Evolutionary conservation across 2,329 filamentous ascomycete genomes (phyloP).

Genomic region (Claviceps quebecensis): DNA sequence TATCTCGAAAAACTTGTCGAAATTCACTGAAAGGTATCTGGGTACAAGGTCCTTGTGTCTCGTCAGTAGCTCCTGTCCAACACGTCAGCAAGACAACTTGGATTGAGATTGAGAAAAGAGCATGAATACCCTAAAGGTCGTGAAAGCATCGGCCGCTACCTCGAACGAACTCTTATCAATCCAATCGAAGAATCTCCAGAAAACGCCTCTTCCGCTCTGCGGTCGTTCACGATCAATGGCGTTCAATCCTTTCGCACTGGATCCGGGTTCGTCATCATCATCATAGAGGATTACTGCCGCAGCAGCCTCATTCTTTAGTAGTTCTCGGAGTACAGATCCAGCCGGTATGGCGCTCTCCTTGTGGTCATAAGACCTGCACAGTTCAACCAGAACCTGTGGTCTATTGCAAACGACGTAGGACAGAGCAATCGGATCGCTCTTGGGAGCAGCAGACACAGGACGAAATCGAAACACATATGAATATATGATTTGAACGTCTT

Average conservation of each 20-base stretch:
- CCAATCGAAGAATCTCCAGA: constrained; percentile 96
- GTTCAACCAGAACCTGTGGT: constrained; percentile 72
- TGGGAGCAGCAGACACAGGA: constrained; percentile 49
- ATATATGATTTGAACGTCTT: constrained; percentile 91
- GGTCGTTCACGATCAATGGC: constrained; percentile 63
- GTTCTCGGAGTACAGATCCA: constrained; percentile 76
- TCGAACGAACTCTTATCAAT: constrained; percentile 95
- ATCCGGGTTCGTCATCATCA: constrained; percentile 58
- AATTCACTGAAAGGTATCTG: constrained; percentile 77
- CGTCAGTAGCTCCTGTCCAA: constrained; percentile 70
- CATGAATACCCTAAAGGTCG: constrained; percentile 69
- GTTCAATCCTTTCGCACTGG: constrained; percentile 59
- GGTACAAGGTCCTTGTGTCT: constrained; percentile 87
- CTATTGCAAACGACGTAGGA: constrained; percentile 78
- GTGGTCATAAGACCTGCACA: constrained; percentile 81
- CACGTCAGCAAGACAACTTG: not conserved
- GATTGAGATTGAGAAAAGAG: not conserved
- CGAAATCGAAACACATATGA: constrained; percentile 89
- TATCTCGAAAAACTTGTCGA: constrained; percentile 79
- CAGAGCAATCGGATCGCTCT: constrained; percentile 68
- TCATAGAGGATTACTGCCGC: constrained; percentile 88
- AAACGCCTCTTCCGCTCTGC: constrained; percentile 70
- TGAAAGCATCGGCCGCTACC: constrained; percentile 93
- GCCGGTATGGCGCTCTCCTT: constrained; percentile 86
- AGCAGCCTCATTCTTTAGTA: constrained; percentile 78